Base-by-base conservation (phyloP, 306 rosid species). In the Carpinus fangiana region DNA sequence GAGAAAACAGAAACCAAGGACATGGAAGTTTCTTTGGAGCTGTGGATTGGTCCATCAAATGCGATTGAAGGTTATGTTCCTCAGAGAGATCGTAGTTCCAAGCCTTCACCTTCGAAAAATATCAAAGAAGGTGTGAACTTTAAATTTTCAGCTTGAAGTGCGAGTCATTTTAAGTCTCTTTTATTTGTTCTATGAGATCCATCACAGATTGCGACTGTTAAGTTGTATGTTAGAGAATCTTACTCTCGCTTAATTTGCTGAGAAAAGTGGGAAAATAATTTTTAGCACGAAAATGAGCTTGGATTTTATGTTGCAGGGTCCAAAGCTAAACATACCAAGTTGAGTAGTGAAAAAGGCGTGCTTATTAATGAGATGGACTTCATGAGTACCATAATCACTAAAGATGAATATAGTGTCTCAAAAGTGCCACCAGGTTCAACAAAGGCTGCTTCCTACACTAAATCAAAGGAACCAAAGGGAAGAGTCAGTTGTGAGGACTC, bases 61-160 rank as follows among this genome's bases (percentile, higher is more conserved):
- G 98, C 99, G 23, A 91, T 95, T 78, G 98, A 95, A 85, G 98
- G 99, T 11, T 93, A 95, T 85, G 89, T 95, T 13, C 99, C 97
- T 1, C 85, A 73, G 60, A 85, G 85, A 73, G 88, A 90, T 11
- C 61, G 72, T 43, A 68, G 53, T 53, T 66, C 76, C 23, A 84
- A 78, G 86, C 78, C 79, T 26, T 81, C 76, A 20, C 72, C 83
- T 73, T 70, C 56, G 48, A 93, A 84, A 77, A 84, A 68, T 83
- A 75, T 16, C 48, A 88, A 86, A 74, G 82, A 84, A 87, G 92
- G 97, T 90, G 82, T 83, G 88, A 76, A 68, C 74, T 73, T 75
- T 68, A 66, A 36, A 38, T 41, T 38, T 66, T 66, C 23, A 66
- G n/a, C 72, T 38, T 2, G 51, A 16, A 41, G 28, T 66, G 72